Base-by-base conservation (phyloP, 805 yeast genomes). In the Candida xiaguanensis region DNA sequence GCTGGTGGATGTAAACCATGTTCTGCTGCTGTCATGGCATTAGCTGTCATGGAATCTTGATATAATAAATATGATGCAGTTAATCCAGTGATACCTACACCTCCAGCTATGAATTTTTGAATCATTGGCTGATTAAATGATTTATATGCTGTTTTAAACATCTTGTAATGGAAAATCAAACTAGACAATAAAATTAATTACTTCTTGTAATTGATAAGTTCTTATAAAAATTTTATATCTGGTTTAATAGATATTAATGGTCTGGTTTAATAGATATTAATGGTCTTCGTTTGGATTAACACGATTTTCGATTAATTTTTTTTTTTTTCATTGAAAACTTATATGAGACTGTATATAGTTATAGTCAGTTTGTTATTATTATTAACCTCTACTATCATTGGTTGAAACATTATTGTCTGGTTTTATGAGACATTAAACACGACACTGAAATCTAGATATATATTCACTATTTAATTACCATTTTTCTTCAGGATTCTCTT, bases 21-120 rank as follows among this genome's bases (percentile, higher is more conserved):
- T 73, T 93, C 99, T 52, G 98, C 96, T 51, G 93, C 95, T 41
- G 99, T 90, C 95, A 91, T 85, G 59, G 98, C 98, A 57, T 78
- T 80, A 43, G 96, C 96, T 47, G 88, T 81, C 65, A 81, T 77
- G 22, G 89, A 75, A 64, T 88, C 95, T 58, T 85, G 79, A 70
- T 88, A 88, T 58, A 85, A 72, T 56, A 84, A 70, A 63, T 83
- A 85, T 43, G 93, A 84, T 34, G 95, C 88, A 42, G 87, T 76
- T 46, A 85, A 70, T 50, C 95, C 95, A 43, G 86, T 75, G 37
- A 79, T 75, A 44, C 85, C 87, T 51, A 80, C 82, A 43, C 80
- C 70, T 55, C 82, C 82, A 50, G 76, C 72, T 53, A 81, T 67
- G 54, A 72, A 57, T 57, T 72, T 81, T 56, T 74, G 77, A 52